These are phyloP conservation scores for Diutina mesorugosa DNA, from an alignment of 1,139 yeast genomes.

Conservation along the genomic window DNA sequence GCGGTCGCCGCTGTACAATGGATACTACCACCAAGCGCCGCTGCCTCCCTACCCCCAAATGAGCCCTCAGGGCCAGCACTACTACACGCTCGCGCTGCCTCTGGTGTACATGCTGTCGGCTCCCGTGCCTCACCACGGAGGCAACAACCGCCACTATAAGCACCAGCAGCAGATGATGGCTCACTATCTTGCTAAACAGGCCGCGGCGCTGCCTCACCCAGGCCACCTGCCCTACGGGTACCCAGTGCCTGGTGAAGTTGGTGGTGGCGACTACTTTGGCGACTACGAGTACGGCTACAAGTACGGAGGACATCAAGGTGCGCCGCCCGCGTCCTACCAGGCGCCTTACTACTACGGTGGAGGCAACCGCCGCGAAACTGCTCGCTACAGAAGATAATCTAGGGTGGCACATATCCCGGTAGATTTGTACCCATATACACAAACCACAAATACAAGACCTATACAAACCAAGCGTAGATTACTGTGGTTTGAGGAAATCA, in stretches of 20 bases:
- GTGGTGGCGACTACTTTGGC: not conserved
- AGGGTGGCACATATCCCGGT: too few species aligned
- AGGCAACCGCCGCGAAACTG: not conserved
- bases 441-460: not conserved
- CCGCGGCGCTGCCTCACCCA: not conserved
- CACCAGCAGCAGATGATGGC: slow-evolving; percentile 46
- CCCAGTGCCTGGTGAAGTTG: not conserved
- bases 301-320: not conserved
- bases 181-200: slow-evolving; percentile 49
- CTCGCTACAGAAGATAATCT: not conserved
- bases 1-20: not conserved
- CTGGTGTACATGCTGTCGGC: not conserved
- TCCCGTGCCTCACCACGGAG: not conserved
- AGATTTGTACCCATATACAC: too few species aligned
- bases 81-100: not conserved
- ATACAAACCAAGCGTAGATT: too few species aligned
- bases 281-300: not conserved
- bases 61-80: not conserved
- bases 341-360: not conserved
- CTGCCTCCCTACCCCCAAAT: not conserved
- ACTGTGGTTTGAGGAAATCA: too few species aligned
- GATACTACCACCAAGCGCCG: not conserved
- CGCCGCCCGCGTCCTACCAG: not conserved
- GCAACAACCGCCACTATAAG: not conserved
- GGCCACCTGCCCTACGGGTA: not conserved